Base-by-base conservation (phyloP, 768 basidiomycete species). In the Kwoniella dejecticola region DNA sequence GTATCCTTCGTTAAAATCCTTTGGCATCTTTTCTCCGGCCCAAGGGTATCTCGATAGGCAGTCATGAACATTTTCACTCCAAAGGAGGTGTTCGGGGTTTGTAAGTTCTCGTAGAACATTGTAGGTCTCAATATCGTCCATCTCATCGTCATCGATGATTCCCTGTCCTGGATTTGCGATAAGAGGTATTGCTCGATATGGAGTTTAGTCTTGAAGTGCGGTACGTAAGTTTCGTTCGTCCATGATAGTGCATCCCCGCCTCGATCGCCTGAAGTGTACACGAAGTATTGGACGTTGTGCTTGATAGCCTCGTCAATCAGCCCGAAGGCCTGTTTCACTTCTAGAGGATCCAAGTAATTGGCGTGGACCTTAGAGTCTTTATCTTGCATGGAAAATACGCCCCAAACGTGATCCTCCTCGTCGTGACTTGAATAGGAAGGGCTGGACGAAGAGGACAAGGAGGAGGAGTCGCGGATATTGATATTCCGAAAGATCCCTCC, bases 261-360 rank as follows among this genome's bases (percentile, higher is more conserved):
- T 13, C 52, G 29, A 33, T 61, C 52, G 4, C 52, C 60, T 27
- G 60, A 61, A 21, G 38, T 61, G 19, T 61, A 61, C 0, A 54
- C 52, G n/a, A 54, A 53, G 5, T 40, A 31, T 36, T 33, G 3
- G 7, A 61, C 60, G 3, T 50, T 26, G 10, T 61, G 24, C 7
- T 52, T 45, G 50, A 61, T 53, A 47, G 31, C 26, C 11, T 52
- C 21, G 27, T 61, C 60, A 27, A 61, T 54, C 23, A 61, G n/a
- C 24, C 42, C 42, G 11, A 53, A 45, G 2, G 41, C 52, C 26
- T 61, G 50, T 13, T 56, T 45, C 26, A 56, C 41, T 21, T 45
- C 54, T 30, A 30, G 48, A 4, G 48, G n/a, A 19, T 50, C 27
- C 4, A 30, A 17, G 6, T 33, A 50, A 31, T 50, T 21, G 3